Evolutionary conservation across 2,329 filamentous ascomycete species (phyloP), one percentile per base, ranked within the genome.

Genomic region (Penicillium glabrum): DNA sequence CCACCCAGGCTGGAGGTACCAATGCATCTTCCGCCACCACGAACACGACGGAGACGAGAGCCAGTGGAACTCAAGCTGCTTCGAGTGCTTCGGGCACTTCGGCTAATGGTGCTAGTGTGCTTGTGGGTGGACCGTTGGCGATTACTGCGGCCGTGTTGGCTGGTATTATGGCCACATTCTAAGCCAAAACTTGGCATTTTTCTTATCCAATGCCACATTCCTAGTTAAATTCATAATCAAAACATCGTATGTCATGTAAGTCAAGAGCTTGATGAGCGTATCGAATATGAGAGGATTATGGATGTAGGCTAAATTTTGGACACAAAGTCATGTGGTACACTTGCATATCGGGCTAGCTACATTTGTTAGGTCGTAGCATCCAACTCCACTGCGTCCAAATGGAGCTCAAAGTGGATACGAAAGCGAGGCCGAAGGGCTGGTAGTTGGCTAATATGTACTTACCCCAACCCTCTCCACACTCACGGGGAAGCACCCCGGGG

Each of bases 151-250:
- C 19, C 9, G 27, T 33, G 11, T 27, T 51, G 14, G 29, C 47
- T 29, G 48, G 39, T 23, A 14, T 46, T 33, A 9, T 56, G 37
- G 46, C 45, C 27, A 19, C 53, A 31, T 31, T 59, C 50, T 59
- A 44, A 47, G 44, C 11, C 41, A 13, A 7, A 5, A 13, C 9
- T 41, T 41, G 39, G 4, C 19, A 7, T 1, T 13, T 5, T 3
- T 6, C 11, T 21, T 14, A 21, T 21, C 10, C 21, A 10, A 10
- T 39, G 35, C 35, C 16, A 19, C 35, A 11, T 19, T 39, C 1
- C 35, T 39, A 10, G n/a, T n/a, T 19, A 1, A 19, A 39, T 39
- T 10, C 35, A 19, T 39, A 2, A 16, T 16, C 14, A 2, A 3
- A 16, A 16, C 14, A 33, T 5, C 1, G 2, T 33, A 7, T 5